Base-by-base conservation (phyloP, 2,329 filamentous ascomycete genomes). In the Macrophomina pseudophaseolina region DNA sequence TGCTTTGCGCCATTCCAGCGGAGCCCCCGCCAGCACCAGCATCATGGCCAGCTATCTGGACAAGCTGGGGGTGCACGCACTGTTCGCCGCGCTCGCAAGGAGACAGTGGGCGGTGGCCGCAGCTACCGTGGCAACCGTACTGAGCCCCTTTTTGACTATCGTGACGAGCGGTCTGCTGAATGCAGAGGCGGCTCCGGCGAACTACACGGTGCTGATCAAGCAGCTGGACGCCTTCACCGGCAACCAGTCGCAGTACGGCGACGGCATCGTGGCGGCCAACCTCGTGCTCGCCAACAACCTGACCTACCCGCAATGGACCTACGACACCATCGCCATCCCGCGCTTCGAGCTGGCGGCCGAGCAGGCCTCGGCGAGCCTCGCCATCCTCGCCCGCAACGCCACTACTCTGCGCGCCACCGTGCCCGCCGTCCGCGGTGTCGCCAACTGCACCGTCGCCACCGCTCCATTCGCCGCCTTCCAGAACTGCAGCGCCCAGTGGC, bases 61-160 rank as follows among this genome's bases (percentile, higher is more conserved):
- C n/a, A 51, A 49, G 14, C 18, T 63, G 9, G 30, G 30, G 3
- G 5, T 51, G 1, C 30, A 28, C 14, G 30, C n/a, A 2, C 12
- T 51, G 4, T 63, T n/a, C n/a, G 30, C 32, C 8, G 44, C 44
- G 11, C 18, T 33, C 32, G 11, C 9, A 5, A 35, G 9, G 18
- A 18, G 14, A 16, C 59, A 63, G 11, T 63, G 28, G 18, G 18
- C 56, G 4, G 56, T 60, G 1, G 40, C 18, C 14, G 56, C 56
- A 2, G 23, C 23, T 2, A 42, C 28, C 2, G 12, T 60, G 4
- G 23, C 40, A 16, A 33, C 44, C 3, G 44, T 48, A 5, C 28
- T 59, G 7, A 30, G 11, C 18, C 44, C 56, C 4, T 60, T 60
- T 23, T 14, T 60, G 11, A 60, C 56, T 2, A 60, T 60, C 56